These are phyloP conservation scores for Truncatella angustata DNA, from an alignment of 2,329 filamentous ascomycete species.

Conservation along the genomic window DNA sequence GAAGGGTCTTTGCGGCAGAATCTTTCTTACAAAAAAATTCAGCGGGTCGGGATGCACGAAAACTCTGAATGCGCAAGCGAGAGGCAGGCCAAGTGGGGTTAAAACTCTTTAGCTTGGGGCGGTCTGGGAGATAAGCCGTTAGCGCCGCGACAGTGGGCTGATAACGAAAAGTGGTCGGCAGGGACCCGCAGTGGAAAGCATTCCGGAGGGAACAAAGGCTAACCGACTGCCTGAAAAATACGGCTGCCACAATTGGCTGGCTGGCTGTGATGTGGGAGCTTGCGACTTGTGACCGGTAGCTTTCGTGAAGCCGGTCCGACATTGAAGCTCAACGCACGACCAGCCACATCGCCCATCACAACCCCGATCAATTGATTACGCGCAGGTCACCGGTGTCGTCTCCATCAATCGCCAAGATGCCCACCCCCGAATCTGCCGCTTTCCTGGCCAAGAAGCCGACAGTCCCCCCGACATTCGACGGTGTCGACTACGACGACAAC, in stretches of 20 bases:
- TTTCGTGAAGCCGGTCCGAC: not conserved
- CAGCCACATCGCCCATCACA: not conserved
- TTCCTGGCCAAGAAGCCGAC: conserved; percentile 84
- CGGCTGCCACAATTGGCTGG: conserved; percentile 5
- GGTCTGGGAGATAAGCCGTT: conserved; percentile 12
- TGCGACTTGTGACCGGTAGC: no score
- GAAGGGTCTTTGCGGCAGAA: not conserved
- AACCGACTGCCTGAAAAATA: conserved; percentile 1
- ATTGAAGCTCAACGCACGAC: not conserved
- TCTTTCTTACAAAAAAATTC: conserved; percentile 18
- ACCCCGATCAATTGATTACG: conserved; percentile 9
- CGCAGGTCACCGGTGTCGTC: not conserved
- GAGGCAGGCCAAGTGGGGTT: conserved; percentile 1
- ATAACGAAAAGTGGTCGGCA: conserved; percentile 4
- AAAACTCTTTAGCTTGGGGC: no score
- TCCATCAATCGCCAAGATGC: conserved; percentile 51
- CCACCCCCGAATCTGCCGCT: conserved; percentile 76
- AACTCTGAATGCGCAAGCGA: no score
- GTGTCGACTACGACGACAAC: conserved; percentile 83
- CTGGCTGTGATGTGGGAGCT: no score
- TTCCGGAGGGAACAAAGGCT: no score
- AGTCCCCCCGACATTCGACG: conserved; percentile 80
- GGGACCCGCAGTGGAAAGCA: not conserved
- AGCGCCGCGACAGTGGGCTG: not conserved
- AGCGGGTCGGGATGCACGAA: conserved; percentile 12